Evolutionary conservation across 1,139 yeast species (phyloP), one percentile per base, ranked within the genome.

Genomic region (Blastobotrys serpentis): DNA sequence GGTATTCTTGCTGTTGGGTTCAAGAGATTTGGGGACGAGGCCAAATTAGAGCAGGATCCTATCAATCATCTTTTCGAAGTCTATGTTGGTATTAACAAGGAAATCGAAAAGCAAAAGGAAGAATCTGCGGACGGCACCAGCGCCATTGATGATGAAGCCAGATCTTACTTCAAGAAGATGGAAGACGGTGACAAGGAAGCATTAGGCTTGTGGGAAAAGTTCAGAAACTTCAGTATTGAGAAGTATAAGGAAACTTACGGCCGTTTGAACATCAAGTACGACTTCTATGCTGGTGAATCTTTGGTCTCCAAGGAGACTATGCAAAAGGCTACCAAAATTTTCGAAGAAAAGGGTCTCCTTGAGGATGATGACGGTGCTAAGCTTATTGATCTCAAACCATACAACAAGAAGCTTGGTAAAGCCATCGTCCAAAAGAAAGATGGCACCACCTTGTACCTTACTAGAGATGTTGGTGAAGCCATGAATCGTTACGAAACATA

Each of bases 381-480:
- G 62, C 76, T 92, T 58, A 86, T 94, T 58, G 97, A 94, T 65
- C 78, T 92, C 68, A 81, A 86, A 55, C 82, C 81, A 60, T 84
- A 83, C 73, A 87, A 86, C 75, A 92, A 92, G 76, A 90, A 90
- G 69, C 77, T 94, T 54, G 98, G 98, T 58, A 92, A 92, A 72
- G 88, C 89, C 53, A 79, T 94, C 57, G 94, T 94, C 47, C 92
- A 89, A 68, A 94, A 94, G 72, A 82, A 89, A 41, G 98, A 94
- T 66, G 98, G 98, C 67, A 87, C 99, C 30, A 86, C 96, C 13
- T 75, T 94, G 56, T 94, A 94, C 69, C 73, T 94, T 61, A 90
- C 98, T 54, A 84, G 99, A 75, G 99, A 94, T 70, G 87, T 94
- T 52, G 98, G 98, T 63, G 97, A 92, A 64, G 98, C 98, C 50